Evolutionary conservation across 306 rosid species (phyloP).

Genomic region (Purshia tridentata): DNA sequence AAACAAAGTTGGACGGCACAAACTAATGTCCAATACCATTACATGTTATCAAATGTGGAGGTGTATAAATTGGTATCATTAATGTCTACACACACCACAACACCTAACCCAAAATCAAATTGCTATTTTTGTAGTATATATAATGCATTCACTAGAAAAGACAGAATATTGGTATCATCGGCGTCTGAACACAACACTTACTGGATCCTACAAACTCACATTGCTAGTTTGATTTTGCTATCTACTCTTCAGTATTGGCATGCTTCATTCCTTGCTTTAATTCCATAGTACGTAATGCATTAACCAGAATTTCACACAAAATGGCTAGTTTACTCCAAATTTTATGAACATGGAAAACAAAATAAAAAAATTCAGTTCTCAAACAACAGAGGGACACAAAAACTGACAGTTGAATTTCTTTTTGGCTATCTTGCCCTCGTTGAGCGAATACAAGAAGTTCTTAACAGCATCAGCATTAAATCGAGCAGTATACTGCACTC

Average conservation of each 20-base stretch:
- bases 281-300: neutral
- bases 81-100: neutral
- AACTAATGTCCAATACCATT: too few species aligned
- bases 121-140: neutral
- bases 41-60: neutral
- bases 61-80: neutral
- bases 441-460: conserved; percentile 53
- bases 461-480: conserved; percentile 54
- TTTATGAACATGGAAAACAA: neutral
- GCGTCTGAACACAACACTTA: neutral
- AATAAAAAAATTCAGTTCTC: neutral
- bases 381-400: neutral
- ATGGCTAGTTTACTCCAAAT: neutral
- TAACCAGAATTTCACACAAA: neutral
- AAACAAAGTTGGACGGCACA: neutral
- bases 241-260: neutral
- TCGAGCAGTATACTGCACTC: conserved; percentile 50
- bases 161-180: neutral
- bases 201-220: neutral
- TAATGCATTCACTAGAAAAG: conserved; percentile 2
- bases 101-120: neutral
- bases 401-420: conserved; percentile 61
- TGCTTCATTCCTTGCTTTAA: neutral
- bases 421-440: conserved; percentile 50
- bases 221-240: neutral